Conservation (phyloP, 2,329 filamentous ascomycete species). For the Zasmidium citrigriseum region DNA sequence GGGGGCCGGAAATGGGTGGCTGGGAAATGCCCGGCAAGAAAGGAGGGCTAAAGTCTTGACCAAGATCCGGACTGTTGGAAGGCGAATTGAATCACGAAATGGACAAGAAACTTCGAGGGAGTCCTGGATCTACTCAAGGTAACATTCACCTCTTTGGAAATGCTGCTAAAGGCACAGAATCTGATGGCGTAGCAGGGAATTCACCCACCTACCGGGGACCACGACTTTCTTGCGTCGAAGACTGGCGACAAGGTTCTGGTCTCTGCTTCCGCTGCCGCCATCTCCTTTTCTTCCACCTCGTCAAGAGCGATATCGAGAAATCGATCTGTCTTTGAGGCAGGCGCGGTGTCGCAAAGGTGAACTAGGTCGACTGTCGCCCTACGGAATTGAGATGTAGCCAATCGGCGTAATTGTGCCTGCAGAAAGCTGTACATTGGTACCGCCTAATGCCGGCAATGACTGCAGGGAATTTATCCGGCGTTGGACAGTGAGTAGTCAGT, state of each 20-base stretch:
- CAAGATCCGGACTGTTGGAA: too few relatives aligned
- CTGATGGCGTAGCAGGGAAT: too few relatives aligned
- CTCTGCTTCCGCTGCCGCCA: too few relatives aligned
- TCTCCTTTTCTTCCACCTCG: neutral
- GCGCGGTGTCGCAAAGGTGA: neutral
- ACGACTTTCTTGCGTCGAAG: too few relatives aligned
- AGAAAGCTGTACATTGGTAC: neutral
- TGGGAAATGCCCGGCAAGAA: neutral
- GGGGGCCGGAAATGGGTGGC: neutral
- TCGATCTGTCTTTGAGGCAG: neutral
- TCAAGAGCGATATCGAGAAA: neutral
- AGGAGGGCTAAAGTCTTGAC: neutral
- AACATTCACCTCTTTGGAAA: too few relatives aligned
- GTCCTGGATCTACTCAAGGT: too few relatives aligned
- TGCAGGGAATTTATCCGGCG: conserved; percentile 3
- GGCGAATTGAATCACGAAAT: too few relatives aligned
- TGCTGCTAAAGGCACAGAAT: too few relatives aligned
- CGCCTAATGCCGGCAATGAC: neutral
- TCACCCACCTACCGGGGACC: too few relatives aligned
- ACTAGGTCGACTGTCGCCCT: conserved; percentile 11
- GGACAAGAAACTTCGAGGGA: too few relatives aligned
- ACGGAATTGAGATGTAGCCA: neutral
- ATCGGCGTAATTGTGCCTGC: neutral
- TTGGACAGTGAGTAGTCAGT: neutral
- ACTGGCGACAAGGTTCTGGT: too few relatives aligned